These are phyloP conservation scores for Rhynchosporium graminicola DNA, from an alignment of 2,329 filamentous ascomycete genomes.

Conservation along the genomic window DNA sequence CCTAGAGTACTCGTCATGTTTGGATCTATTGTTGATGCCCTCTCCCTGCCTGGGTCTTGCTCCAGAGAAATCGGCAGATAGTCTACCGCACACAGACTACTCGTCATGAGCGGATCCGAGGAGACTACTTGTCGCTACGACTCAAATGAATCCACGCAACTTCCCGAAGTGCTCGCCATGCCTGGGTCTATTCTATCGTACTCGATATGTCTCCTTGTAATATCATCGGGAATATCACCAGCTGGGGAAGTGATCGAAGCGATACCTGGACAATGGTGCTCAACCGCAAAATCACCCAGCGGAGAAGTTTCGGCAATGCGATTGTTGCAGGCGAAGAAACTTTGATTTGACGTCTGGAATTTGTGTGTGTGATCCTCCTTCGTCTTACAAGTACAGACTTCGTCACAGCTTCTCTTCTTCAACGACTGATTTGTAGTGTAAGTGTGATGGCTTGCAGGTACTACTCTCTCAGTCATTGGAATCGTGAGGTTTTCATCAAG, in stretches of 20 bases:
- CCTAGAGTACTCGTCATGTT: neutral
- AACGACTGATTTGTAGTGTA: neutral
- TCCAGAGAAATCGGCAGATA: neutral
- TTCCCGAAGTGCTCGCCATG: too few species aligned
- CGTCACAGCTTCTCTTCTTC: neutral
- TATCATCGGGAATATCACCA: neutral
- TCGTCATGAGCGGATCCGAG: too few species aligned
- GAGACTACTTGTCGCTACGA: too few species aligned
- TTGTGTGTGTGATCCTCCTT: neutral
- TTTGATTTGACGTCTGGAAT: neutral
- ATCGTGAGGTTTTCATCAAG: slow-evolving; percentile 8
- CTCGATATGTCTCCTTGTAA: neutral
- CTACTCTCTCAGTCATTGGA: neutral
- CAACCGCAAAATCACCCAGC: neutral
- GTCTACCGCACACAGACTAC: too few species aligned
- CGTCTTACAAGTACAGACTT: neutral
- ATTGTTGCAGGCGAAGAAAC: neutral
- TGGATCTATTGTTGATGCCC: neutral
- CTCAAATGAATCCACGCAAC: too few species aligned
- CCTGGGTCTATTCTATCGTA: neutral
- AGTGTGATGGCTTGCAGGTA: neutral
- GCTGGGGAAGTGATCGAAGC: neutral
- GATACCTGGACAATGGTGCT: neutral
- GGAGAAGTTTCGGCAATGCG: neutral
- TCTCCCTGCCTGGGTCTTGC: neutral